Base-by-base conservation (phyloP, 2,329 filamentous ascomycete species). In the Colletotrichum sp. region DNA sequence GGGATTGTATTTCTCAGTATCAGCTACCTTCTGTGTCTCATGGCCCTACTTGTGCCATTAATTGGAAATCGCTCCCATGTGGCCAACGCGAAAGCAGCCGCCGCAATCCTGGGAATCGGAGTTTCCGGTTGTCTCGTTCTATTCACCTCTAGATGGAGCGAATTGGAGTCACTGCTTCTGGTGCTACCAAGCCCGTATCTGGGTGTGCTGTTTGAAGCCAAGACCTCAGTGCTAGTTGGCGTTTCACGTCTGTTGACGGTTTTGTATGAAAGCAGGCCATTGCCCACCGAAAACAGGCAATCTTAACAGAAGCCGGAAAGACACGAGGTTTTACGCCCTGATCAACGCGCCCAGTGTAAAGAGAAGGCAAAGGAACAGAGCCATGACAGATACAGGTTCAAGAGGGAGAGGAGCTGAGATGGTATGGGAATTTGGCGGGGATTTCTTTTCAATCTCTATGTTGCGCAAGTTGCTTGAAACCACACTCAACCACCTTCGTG, bases 41-140 rank as follows among this genome's bases (percentile, higher is more conserved):
- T 21, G 9, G 38, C 5, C 5, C 38, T 48, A 21, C 18, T 48
- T 4, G 1, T 21, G 0, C 38, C 38, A 2, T 21, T 48, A 7
- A 12, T 48, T 0, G n/a, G 1, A 6, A 21, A 12, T 48, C 1
- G 2, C 6, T 48, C 43, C 3, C 43, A 6, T 2, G 43, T 21
- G 6, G 43, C 43, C n/a, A 48, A 48, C 43, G 43, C n/a, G 2
- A n/a, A 48, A 48, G 43, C 43, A 21, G 43, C 43, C 3, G 43
- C 43, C 43, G 43, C 43, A 48, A 21, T 48, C n/a, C n/a, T 48
- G 1, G 43, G 43, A 21, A 4, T 48, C 3, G 43, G 43, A 13
- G 2, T 48, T 48, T 48, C 18, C 3, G n/a, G 10, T 21, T 48
- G 6, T 21, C 6, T 13, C n/a, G 43, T 48, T 48, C 43, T 21